Evolutionary conservation across 129 eudicot genomes (phyloP).

Genomic region (Flaveria brownii): DNA sequence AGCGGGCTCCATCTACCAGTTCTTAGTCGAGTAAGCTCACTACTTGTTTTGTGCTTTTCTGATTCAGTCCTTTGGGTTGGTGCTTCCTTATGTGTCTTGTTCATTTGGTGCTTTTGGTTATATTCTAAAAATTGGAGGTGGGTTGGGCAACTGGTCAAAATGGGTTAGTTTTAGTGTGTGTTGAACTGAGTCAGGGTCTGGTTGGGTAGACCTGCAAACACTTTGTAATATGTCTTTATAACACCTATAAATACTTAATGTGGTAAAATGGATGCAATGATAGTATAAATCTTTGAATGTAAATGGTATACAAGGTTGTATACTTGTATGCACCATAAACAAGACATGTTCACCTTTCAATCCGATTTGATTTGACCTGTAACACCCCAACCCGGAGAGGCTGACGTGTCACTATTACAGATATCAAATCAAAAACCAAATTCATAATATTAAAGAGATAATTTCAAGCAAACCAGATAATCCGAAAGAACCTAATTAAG

Average conservation of each 20-base stretch:
- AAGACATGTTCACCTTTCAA: not conserved
- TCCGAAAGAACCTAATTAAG: too few relatives aligned
- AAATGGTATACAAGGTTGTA: not conserved
- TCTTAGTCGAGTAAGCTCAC: constrained; percentile 60
- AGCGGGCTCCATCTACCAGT: constrained; percentile 54
- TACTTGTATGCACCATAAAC: not conserved
- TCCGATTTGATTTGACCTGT: too few relatives aligned
- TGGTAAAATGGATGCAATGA: not conserved
- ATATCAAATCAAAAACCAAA: too few relatives aligned
- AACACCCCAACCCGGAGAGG: too few relatives aligned
- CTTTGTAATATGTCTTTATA: not conserved
- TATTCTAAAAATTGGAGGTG: not conserved
- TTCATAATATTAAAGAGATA: too few relatives aligned
- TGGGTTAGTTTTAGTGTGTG: not conserved
- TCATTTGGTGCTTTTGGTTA: not conserved
- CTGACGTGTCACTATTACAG: too few relatives aligned
- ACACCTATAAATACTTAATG: not conserved
- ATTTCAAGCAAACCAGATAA: too few relatives aligned
- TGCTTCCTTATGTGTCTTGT: not conserved
- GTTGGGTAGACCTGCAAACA: not conserved
- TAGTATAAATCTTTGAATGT: not conserved
- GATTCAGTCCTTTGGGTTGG: not conserved
- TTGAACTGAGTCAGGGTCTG: not conserved
- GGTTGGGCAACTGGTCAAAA: not conserved
- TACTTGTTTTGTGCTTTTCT: not conserved